These are phyloP conservation scores for Dittrichia graveolens DNA, from an alignment of 129 eudicot genomes.

Conservation along the genomic window DNA sequence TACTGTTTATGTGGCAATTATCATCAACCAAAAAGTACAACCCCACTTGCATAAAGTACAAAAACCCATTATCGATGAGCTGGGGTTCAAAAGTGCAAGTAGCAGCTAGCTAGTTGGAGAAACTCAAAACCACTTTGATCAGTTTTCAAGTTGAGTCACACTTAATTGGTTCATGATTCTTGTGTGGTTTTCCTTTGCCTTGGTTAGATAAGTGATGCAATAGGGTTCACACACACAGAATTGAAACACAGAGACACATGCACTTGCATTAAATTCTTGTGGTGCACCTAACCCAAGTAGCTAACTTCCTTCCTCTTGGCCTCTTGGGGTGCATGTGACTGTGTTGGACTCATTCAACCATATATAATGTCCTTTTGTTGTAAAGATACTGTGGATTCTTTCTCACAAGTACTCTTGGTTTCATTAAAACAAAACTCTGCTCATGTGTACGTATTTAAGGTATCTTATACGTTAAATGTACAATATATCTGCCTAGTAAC, in stretches of 20 bases:
- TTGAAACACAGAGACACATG: constrained; percentile 25
- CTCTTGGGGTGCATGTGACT: constrained; percentile 44
- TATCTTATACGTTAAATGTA: constrained; percentile 8
- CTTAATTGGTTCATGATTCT: constrained; percentile 21
- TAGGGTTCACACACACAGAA: constrained; percentile 36
- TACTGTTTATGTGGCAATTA: constrained; percentile 6
- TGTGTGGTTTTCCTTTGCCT: constrained; percentile 59
- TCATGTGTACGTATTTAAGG: neutral
- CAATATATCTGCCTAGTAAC: neutral
- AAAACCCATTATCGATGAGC: constrained; percentile 13
- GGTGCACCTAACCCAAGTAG: constrained; percentile 46
- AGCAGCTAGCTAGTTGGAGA: constrained; percentile 9
- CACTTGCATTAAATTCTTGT: constrained; percentile 50
- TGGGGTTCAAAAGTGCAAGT: constrained; percentile 18
- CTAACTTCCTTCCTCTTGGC: constrained; percentile 15
- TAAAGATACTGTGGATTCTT: constrained; percentile 30
- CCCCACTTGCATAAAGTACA: constrained; percentile 34
- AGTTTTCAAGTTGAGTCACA: constrained; percentile 19
- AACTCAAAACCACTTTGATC: constrained; percentile 8
- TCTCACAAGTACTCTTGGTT: constrained; percentile 25
- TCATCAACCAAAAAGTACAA: constrained; percentile 31
- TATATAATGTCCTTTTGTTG: constrained; percentile 28
- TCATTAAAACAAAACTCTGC: constrained; percentile 3
- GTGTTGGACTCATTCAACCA: constrained; percentile 43
- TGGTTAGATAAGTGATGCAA: constrained; percentile 48